Evolutionary conservation across 1,284 basidiomycete genomes (phyloP).

Genomic region (Heliocybe sulcata): DNA sequence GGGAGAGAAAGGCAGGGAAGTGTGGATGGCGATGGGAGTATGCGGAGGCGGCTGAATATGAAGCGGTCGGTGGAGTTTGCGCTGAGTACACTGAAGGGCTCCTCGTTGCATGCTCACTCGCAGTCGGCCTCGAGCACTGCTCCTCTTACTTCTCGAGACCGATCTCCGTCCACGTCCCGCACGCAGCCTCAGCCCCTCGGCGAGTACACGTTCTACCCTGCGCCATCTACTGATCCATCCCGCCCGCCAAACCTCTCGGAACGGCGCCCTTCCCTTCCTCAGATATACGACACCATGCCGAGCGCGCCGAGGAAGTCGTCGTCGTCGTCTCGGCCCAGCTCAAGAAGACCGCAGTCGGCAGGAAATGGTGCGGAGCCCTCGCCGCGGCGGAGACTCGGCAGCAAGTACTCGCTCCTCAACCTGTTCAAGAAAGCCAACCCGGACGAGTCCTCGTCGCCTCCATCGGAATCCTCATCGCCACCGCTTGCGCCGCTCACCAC

Average conservation of each 20-base stretch:
- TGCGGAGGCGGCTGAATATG: slow-evolving; percentile 41
- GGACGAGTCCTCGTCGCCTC: slow-evolving; percentile 17
- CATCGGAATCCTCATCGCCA: slow-evolving; percentile 17
- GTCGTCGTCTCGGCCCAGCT: slow-evolving; percentile 17
- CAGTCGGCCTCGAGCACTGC: slow-evolving; percentile 17
- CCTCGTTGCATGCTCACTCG: slow-evolving; percentile 23
- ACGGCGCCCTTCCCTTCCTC: slow-evolving; percentile 30
- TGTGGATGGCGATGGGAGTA: slow-evolving; percentile 6
- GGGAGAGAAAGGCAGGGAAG: slow-evolving; percentile 26
- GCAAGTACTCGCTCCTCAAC: slow-evolving; percentile 50
- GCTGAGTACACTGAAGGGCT: slow-evolving; percentile 42
- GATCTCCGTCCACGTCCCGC: slow-evolving; percentile 23
- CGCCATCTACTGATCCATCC: slow-evolving; percentile 20
- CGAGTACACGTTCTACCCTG: slow-evolving; percentile 16
- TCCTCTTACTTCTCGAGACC: slow-evolving; percentile 13
- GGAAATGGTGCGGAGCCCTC: slow-evolving; percentile 42
- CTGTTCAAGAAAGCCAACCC: slow-evolving; percentile 50
- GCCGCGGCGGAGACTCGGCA: slow-evolving; percentile 32
- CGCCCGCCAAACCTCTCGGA: slow-evolving; percentile 5
- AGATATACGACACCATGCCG: slow-evolving; percentile 27
- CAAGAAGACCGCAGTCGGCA: slow-evolving; percentile 48
- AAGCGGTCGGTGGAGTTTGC: slow-evolving; percentile 61
- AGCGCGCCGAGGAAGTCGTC: slow-evolving; percentile 17
- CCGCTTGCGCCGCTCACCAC: slow-evolving; percentile 4
- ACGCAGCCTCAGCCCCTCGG: slow-evolving; percentile 28